phyloP scores from a whole-genome alignment of 768 basidiomycete genomes.

The Trametes gibbosa region DNA sequence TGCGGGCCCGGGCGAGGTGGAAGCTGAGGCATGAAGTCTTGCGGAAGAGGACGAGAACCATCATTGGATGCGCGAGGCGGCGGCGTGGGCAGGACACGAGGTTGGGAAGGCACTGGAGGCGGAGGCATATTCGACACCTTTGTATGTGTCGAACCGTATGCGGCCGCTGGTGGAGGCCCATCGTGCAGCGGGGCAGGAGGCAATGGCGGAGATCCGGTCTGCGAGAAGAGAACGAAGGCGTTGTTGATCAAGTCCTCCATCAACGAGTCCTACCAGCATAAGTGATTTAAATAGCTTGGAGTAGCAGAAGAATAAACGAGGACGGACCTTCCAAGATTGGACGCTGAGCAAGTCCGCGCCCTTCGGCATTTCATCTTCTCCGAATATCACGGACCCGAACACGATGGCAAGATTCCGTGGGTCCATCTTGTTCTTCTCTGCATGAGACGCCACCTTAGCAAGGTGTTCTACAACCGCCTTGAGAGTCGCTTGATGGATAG shows the following conservation, averaged over 20 bases:
- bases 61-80: constrained; percentile 13
- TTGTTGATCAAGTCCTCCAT: constrained; percentile 86
- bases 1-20: constrained; percentile 4
- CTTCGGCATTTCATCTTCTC: constrained; percentile 86
- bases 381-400: constrained; percentile 86
- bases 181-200: constrained; percentile 72
- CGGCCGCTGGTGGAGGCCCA: constrained; percentile 44
- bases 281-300: background rate
- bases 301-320: too few species aligned
- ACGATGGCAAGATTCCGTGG: constrained; percentile 89
- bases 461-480: constrained; percentile 83
- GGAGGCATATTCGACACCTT: constrained; percentile 52
- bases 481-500: constrained; percentile 83
- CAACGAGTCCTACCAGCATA: constrained; percentile 49
- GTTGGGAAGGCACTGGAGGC: constrained; percentile 24
- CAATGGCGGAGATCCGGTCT: constrained; percentile 52
- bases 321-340: constrained; percentile 66
- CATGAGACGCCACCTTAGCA: constrained; percentile 59
- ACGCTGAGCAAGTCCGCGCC: constrained; percentile 69
- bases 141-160: constrained; percentile 73
- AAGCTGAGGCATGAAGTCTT: constrained; percentile 45
- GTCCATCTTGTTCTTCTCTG: constrained; percentile 90
- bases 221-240: constrained; percentile 63
- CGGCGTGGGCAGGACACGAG: constrained; percentile 11
- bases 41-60: constrained; percentile 3